These are phyloP conservation scores for Protomyces pachydermus DNA, from an alignment of 1,139 yeast genomes.

Conservation along the genomic window DNA sequence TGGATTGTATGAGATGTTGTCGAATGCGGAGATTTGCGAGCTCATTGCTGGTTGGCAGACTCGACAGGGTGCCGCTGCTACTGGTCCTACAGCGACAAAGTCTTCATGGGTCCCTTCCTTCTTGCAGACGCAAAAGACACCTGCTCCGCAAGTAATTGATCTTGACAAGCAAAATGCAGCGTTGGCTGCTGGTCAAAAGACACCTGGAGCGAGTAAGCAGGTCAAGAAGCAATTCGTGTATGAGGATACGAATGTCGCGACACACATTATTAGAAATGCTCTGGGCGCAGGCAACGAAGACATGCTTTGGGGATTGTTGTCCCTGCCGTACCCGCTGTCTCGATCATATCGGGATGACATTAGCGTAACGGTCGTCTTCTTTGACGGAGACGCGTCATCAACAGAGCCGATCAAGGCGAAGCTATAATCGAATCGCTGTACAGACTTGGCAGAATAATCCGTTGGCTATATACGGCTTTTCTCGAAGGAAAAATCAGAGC, in stretches of 20 bases:
- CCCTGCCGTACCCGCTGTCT: conserved; percentile 90
- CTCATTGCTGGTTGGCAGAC: conserved; percentile 91
- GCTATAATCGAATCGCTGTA: neutral
- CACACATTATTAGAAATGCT: conserved; percentile 90
- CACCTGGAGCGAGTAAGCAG: neutral
- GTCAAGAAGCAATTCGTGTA: conserved; percentile 28
- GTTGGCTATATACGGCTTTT: neutral
- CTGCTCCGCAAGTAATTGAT: neutral
- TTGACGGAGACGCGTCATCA: conserved; percentile 37
- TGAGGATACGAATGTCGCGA: conserved; percentile 74
- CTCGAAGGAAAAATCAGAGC: neutral
- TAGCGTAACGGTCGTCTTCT: conserved; percentile 92
- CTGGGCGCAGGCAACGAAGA: conserved; percentile 86
- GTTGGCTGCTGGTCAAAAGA: conserved; percentile 9
- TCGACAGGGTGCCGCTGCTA: neutral
- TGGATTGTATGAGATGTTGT: conserved; percentile 85
- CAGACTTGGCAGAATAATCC: neutral
- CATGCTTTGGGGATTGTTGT: conserved; percentile 78
- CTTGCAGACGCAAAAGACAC: neutral
- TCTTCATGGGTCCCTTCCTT: conserved; percentile 23
- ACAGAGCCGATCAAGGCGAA: conserved; percentile 1
- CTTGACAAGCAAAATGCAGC: neutral
- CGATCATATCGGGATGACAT: conserved; percentile 91
- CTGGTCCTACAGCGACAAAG: neutral
- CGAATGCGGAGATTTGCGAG: conserved; percentile 88